These are phyloP conservation scores for Leishmania lainsoni DNA, from an alignment of 208 protist species.

Conservation along the genomic window DNA sequence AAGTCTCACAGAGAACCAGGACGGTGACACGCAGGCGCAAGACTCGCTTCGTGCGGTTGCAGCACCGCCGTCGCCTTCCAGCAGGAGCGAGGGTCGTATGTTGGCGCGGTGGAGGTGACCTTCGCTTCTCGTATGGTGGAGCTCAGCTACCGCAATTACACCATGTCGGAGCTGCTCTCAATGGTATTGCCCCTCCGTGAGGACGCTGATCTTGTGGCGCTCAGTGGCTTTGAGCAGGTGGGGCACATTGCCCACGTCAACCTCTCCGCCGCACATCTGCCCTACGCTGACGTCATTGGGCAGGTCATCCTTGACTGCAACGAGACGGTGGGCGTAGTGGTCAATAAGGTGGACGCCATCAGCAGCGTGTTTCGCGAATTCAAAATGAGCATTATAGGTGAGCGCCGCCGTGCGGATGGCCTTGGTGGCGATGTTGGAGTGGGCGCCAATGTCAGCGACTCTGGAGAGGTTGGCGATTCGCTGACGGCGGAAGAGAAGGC, in stretches of 20 bases:
- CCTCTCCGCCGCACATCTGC: conserved; percentile 90
- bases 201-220: conserved; percentile 33
- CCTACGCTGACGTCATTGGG: conserved; percentile 93
- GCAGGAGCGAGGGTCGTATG: not conserved
- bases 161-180: conserved; percentile 80
- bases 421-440: not conserved
- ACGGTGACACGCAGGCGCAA: not conserved
- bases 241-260: conserved; percentile 98
- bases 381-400: conserved; percentile 96
- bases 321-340: conserved; percentile 92
- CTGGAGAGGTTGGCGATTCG: not conserved
- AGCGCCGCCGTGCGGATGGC: conserved; percentile 41
- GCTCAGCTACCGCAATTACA: conserved; percentile 80
- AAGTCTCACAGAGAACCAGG: not conserved
- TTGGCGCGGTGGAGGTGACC: conserved; percentile 27
- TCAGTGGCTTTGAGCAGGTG: conserved; percentile 89
- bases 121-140: conserved; percentile 39
- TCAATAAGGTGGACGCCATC: conserved; percentile 97
- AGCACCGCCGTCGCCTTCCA: not conserved
- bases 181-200: conserved; percentile 36
- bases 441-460: not conserved
- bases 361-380: conserved; percentile 96
- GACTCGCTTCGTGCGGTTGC: not conserved
- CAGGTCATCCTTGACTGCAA: conserved; percentile 97
- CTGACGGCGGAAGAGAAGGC: conserved; percentile 35